Percentiles rank a stretch among this genome's conserved stretches.
These are phyloP conservation scores for Pythium brachiatum DNA, from an alignment of 352 stramenopile species.

Conservation along the genomic window DNA sequence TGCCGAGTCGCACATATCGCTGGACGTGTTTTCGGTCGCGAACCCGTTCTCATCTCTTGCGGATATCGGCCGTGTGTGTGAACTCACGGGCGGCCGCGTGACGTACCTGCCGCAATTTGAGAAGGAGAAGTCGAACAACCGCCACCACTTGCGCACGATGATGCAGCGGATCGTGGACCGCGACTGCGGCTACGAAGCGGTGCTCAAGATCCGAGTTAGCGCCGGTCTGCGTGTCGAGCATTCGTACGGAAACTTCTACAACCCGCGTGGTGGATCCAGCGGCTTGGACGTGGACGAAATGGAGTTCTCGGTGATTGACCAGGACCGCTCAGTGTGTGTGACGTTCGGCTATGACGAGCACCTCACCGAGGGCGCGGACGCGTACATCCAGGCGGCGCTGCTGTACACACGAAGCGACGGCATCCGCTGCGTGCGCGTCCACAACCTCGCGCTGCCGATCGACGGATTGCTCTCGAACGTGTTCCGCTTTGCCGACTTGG, in stretches of 20 bases:
- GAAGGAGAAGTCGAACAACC: constrained; percentile 80
- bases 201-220: constrained; percentile 88
- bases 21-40: constrained; percentile 84
- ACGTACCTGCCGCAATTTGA: constrained; percentile 87
- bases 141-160: constrained; percentile 71
- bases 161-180: constrained; percentile 70
- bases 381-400: constrained; percentile 87
- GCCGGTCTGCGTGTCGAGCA: constrained; percentile 80
- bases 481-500: constrained; percentile 87
- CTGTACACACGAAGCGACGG: constrained; percentile 87
- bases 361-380: constrained; percentile 64
- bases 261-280: constrained; percentile 46
- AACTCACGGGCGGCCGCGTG: constrained; percentile 83
- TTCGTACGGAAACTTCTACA: constrained; percentile 85
- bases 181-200: constrained; percentile 81
- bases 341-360: constrained; percentile 88
- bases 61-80: constrained; percentile 75
- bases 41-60: constrained; percentile 83
- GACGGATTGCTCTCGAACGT: constrained; percentile 81
- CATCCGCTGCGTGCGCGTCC: constrained; percentile 87
- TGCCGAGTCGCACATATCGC: constrained; percentile 75
- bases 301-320: constrained; percentile 86
- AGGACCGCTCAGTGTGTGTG: constrained; percentile 82
- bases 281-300: constrained; percentile 78
- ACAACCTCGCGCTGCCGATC: constrained; percentile 85